A percentile compares a stretch with the other conserved stretches of the same genome.
These are phyloP conservation scores for Aspergillus versicolor DNA, from an alignment of 2,329 filamentous ascomycete genomes.

Conservation along the genomic window DNA sequence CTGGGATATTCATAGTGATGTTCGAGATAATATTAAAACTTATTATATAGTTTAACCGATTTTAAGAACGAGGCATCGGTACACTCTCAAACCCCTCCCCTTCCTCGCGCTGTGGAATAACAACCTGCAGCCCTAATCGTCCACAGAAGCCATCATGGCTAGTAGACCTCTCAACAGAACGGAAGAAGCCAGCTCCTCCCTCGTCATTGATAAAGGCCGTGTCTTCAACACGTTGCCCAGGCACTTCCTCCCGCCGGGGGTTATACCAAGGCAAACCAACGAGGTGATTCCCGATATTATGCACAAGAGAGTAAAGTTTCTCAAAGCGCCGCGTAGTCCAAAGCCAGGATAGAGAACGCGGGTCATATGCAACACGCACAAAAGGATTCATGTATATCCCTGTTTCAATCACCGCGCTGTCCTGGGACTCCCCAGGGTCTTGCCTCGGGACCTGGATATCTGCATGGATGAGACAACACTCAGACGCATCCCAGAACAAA, in stretches of 20 bases:
- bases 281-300: slow-evolving; percentile 59
- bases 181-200: slow-evolving; percentile 37
- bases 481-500: slow-evolving; percentile 61
- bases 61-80: slow-evolving; percentile 16
- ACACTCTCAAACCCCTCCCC: slow-evolving; percentile 48
- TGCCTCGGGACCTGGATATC: slow-evolving; percentile 43
- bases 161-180: slow-evolving; percentile 38
- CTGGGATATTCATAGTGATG: no score
- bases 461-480: slow-evolving; percentile 61
- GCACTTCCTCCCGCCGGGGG: slow-evolving; percentile 58
- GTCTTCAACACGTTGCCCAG: slow-evolving; percentile 53
- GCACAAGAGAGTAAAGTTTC: slow-evolving; percentile 59
- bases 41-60: no score
- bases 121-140: slow-evolving; percentile 42
- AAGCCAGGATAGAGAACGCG: slow-evolving; percentile 58
- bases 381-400: slow-evolving; percentile 75
- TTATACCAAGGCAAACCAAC: slow-evolving; percentile 61
- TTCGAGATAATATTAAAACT: no score
- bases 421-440: slow-evolving; percentile 46
- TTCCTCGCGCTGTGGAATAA: slow-evolving; percentile 43
- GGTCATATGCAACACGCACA: slow-evolving; percentile 68
- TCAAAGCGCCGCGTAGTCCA: slow-evolving; percentile 64
- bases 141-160: slow-evolving; percentile 48
- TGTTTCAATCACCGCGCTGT: slow-evolving; percentile 40
- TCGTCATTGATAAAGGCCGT: slow-evolving; percentile 33